Evolutionary conservation across 805 yeast species (phyloP), one percentile per base, ranked within the genome.

Genomic region (Kuraishia hungarica): DNA sequence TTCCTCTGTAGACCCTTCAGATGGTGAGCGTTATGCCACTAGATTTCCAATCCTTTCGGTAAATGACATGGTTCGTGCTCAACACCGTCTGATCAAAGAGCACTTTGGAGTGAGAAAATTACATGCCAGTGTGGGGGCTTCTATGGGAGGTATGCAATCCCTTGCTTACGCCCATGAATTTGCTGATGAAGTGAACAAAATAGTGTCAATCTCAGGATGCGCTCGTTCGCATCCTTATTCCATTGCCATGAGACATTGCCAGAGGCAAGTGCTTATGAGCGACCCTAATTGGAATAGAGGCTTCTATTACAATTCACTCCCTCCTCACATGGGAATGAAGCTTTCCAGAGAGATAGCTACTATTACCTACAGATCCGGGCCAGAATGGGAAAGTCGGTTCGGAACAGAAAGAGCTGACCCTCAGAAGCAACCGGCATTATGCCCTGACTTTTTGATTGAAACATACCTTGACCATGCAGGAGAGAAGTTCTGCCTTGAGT

Each of bases 111-210:
- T 87, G 29, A 51, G 62, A 1, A 86, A 81, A 65, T 70, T 92
- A 24, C 81, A 82, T 67, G 96, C 96, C 1, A 80, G 89, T 1
- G 82, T 92, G 7, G 97, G 97, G 5, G 85, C 96, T 2, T 89
- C 96, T 0, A 89, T 92, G 96, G 97, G 97, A n/a, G 97, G 97
- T n/a, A 90, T 92, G 97, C 97, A 91, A 72, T 84, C 93, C 8
- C 76, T 92, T 55, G 96, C 97, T 0, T 89, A 83, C 68, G 96
- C 90, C 1, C 79, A 82, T 66, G 96, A 87, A 64, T 92, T 87
- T 63, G 87, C 96, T 1, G 84, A 86, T 51, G 80, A 77, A 55
- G 97, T 91, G 2, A 79, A 78, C 5, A 83, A 86, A 54, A 77
- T 92, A 1, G 81, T 90, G 1, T 80, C 89, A n/a, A 88, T 92